Evolutionary conservation across 1,284 basidiomycete species (phyloP).

Genomic region (Rugosomyces carneus): DNA sequence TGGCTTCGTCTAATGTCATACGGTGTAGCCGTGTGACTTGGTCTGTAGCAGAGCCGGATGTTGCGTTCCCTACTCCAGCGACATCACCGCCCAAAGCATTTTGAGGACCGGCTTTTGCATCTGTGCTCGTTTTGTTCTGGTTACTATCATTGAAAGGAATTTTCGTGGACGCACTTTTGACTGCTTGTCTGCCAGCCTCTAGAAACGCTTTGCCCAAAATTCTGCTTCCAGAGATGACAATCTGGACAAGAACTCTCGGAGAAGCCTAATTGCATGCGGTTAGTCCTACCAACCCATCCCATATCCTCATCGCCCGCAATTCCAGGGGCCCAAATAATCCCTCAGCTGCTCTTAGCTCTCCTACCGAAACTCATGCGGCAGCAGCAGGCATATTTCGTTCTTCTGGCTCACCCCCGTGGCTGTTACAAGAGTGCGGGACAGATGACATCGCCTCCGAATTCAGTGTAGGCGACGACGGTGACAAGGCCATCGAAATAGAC

Average conservation of each 20-base stretch:
- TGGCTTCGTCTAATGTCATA: conserved; percentile 96
- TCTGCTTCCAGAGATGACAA: conserved; percentile 72
- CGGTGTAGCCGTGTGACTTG: conserved; percentile 76
- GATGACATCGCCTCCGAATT: conserved; percentile 64
- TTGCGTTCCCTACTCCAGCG: conserved; percentile 69
- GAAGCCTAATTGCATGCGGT: conserved; percentile 55
- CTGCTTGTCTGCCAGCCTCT: conserved; percentile 89
- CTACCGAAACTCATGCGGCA: conserved; percentile 79
- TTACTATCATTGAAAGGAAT: neutral
- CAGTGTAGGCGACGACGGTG: conserved; percentile 55
- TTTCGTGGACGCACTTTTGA: conserved; percentile 69
- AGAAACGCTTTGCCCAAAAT: conserved; percentile 90
- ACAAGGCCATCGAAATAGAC: conserved; percentile 69
- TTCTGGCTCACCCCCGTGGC: conserved; percentile 69
- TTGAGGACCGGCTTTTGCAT: conserved; percentile 77
- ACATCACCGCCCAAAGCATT: conserved; percentile 54
- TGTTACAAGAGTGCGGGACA: conserved; percentile 63
- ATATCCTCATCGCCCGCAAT: conserved; percentile 79
- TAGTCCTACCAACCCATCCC: conserved; percentile 75
- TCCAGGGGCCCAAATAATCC: conserved; percentile 67
- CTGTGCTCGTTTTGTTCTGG: conserved; percentile 30
- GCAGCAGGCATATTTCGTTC: conserved; percentile 76
- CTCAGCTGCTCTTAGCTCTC: conserved; percentile 71
- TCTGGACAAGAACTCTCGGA: conserved; percentile 76
- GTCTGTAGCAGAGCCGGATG: conserved; percentile 68